Evolutionary conservation across 2,329 filamentous ascomycete genomes (phyloP).

Genomic region (Nemania sp.): DNA sequence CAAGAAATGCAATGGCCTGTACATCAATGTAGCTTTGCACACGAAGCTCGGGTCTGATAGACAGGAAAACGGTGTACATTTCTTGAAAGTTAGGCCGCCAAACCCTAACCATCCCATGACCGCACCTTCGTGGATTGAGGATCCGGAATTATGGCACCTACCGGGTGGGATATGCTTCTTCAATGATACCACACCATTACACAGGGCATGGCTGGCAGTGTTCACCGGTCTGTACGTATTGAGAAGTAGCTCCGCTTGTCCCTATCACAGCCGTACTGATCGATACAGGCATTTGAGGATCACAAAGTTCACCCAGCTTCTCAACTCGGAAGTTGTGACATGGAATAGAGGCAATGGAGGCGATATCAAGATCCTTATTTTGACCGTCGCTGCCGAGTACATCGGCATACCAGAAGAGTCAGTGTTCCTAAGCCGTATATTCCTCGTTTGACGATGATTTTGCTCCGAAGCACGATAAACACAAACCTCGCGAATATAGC

Average conservation of each 20-base stretch:
- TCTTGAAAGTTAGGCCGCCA: no score
- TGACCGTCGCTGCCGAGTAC: slow-evolving; percentile 5
- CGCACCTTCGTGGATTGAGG: no score
- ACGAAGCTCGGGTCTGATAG: no score
- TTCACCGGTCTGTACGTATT: background rate
- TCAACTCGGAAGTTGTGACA: background rate
- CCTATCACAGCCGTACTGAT: no score
- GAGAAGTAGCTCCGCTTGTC: no score
- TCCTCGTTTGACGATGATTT: no score
- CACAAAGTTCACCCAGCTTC: background rate
- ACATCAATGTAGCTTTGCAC: slow-evolving; percentile 1
- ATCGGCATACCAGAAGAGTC: no score
- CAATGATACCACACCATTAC: background rate
- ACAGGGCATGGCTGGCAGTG: background rate
- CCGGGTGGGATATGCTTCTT: background rate
- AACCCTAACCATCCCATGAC: no score
- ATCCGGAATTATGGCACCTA: background rate
- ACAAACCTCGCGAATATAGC: no score
- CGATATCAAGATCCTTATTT: background rate
- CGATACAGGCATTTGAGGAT: slow-evolving; percentile 4
- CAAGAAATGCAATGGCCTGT: background rate
- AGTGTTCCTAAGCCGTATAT: no score
- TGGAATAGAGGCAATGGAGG: background rate
- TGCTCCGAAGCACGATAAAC: no score
- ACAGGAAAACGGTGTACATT: no score